Conservation (phyloP, 2,329 filamentous ascomycete species). For the Aureobasidium subglaciale region DNA sequence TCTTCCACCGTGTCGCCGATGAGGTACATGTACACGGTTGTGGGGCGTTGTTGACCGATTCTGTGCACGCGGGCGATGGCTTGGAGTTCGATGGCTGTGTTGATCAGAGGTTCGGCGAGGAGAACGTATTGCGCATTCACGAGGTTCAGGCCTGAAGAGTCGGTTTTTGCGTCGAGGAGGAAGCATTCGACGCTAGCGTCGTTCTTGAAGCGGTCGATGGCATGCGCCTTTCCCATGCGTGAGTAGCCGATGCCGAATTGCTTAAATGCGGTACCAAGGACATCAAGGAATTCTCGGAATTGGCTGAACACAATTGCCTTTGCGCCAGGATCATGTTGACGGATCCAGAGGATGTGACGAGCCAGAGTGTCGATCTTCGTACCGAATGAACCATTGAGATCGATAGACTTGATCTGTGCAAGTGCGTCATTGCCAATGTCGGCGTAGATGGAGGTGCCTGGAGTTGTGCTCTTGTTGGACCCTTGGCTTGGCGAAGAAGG, state of each 20-base stretch:
- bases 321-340: conserved; percentile 73
- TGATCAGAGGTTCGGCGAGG: conserved; percentile 86
- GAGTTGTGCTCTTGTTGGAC: conserved; percentile 16
- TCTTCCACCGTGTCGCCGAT: conserved; percentile 88
- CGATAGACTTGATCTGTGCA: conserved; percentile 72
- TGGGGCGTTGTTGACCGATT: conserved; percentile 81
- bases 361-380: conserved; percentile 75
- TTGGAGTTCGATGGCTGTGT: conserved; percentile 88
- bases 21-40: conserved; percentile 92
- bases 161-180: conserved; percentile 79
- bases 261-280: conserved; percentile 63
- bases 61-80: conserved; percentile 91
- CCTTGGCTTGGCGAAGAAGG: conserved; percentile 26
- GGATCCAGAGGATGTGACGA: conserved; percentile 78
- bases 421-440: conserved; percentile 65
- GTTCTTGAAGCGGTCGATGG: conserved; percentile 68
- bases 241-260: conserved; percentile 67
- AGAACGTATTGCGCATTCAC: conserved; percentile 93
- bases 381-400: conserved; percentile 68
- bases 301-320: conserved; percentile 96
- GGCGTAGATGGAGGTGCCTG: conserved; percentile 60
- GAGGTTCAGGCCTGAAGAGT: conserved; percentile 82
- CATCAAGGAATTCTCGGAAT: conserved; percentile 70
- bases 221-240: conserved; percentile 60
- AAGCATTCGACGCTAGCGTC: conserved; percentile 73